phyloP scores from a whole-genome alignment of 2,329 filamentous ascomycete genomes.

The Paracoccidioides brasiliensis region DNA sequence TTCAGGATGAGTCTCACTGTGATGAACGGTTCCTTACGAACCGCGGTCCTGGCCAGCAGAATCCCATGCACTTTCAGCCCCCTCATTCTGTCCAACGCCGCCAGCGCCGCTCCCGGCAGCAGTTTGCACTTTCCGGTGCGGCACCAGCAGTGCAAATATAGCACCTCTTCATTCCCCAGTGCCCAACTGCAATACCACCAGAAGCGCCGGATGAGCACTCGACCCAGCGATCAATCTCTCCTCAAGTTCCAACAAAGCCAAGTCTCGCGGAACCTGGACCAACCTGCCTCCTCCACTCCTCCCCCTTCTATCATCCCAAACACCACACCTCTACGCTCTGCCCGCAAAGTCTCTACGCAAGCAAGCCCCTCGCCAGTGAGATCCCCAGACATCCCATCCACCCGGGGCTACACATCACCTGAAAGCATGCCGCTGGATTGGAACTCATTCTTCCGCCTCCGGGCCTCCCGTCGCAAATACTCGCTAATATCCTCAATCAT shows the following conservation, averaged over 20 bases:
- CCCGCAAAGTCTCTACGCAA: conserved; percentile 2
- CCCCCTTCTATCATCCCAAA: conserved; percentile 6
- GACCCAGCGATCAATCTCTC: conserved; percentile 12
- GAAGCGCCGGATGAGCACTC: conserved; percentile 15
- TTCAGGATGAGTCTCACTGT: conserved; percentile 16
- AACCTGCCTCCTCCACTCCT: neutral
- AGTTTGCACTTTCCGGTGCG: neutral
- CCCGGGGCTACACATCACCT: neutral
- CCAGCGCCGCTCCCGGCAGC: neutral
- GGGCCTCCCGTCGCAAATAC: conserved; percentile 70
- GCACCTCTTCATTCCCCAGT: neutral
- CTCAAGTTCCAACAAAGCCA: neutral
- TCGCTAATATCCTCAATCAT: conserved; percentile 65
- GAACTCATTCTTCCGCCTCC: conserved; percentile 86
- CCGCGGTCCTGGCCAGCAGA: conserved; percentile 19
- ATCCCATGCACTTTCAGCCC: conserved; percentile 13
- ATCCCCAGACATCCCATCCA: neutral
- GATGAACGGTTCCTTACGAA: conserved; percentile 22
- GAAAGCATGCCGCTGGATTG: conserved; percentile 48
- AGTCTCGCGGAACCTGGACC: neutral
- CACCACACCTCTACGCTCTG: neutral
- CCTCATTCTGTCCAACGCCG: conserved; percentile 12
- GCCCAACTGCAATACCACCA: conserved; percentile 13
- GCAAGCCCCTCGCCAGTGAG: neutral
- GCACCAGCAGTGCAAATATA: conserved; percentile 3